A percentile compares a stretch with the other conserved stretches of the same genome.
Evolutionary conservation across 345 rosid genomes (phyloP).

Genomic region (Boechera retrofracta): DNA sequence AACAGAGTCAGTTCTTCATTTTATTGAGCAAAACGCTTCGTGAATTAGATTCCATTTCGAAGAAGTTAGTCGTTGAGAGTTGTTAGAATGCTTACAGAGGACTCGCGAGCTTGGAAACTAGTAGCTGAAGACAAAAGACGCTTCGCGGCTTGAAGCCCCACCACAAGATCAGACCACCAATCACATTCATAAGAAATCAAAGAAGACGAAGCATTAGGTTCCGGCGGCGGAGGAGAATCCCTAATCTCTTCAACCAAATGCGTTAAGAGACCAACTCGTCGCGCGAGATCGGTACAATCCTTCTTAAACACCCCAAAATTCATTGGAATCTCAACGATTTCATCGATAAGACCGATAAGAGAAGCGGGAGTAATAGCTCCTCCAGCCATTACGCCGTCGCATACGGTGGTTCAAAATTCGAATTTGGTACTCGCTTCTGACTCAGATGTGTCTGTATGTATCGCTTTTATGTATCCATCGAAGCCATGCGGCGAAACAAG

Average conservation of each 20-base stretch:
- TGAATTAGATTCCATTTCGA: neutral
- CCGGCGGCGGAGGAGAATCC: constrained; percentile 43
- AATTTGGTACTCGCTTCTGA: constrained; percentile 7
- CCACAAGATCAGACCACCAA: constrained; percentile 75
- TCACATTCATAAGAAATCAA: constrained; percentile 30
- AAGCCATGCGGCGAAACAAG: constrained; percentile 31
- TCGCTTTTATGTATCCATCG: constrained; percentile 33
- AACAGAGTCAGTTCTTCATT: too few species aligned
- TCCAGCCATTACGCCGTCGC: constrained; percentile 35
- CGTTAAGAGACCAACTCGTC: constrained; percentile 70
- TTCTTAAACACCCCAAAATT: constrained; percentile 54
- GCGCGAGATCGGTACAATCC: constrained; percentile 81
- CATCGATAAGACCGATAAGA: constrained; percentile 39
- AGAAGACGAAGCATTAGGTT: constrained; percentile 40
- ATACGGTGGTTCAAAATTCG: constrained; percentile 5
- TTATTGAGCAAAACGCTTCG: neutral
- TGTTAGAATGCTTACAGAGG: constrained; percentile 58
- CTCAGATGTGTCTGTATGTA: constrained; percentile 14
- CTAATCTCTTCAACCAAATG: constrained; percentile 83
- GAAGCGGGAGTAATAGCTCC: constrained; percentile 38
- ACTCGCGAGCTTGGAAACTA: constrained; percentile 46
- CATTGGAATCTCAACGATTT: constrained; percentile 30
- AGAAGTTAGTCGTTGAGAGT: constrained; percentile 13
- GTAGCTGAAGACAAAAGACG: constrained; percentile 58
- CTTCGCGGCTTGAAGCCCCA: constrained; percentile 63